Conservation (phyloP, 192 early-diverging fungal species). For the Coemansia sp. region DNA sequence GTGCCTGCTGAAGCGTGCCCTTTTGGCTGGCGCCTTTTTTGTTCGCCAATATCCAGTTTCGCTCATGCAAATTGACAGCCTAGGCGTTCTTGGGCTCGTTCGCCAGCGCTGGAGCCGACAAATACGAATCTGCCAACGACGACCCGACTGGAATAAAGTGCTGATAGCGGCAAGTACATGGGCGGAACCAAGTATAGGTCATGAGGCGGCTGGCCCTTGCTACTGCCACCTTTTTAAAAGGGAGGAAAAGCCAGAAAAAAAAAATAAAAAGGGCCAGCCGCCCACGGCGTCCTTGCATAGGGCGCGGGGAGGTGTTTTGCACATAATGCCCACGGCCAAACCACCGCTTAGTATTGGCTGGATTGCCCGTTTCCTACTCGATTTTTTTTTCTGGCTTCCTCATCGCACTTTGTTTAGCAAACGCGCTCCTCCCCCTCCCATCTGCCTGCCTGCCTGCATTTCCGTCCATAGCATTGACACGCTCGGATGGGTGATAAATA, state of each 20-base stretch:
- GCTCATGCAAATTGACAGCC: conserved; percentile 7
- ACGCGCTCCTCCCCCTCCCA: conserved; percentile 15
- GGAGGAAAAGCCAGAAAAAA: background rate
- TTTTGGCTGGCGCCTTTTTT: conserved; percentile 5
- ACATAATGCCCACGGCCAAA: conserved; percentile 5
- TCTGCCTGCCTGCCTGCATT: conserved; percentile 12
- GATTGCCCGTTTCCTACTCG: conserved; percentile 18
- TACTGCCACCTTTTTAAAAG: background rate
- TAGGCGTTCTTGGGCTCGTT: conserved; percentile 12
- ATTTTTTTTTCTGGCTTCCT: conserved; percentile 14
- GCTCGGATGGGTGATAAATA: conserved; percentile 23
- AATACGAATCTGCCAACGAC: background rate
- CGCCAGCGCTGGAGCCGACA: background rate
- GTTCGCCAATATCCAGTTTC: background rate
- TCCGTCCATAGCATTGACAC: conserved; percentile 12
- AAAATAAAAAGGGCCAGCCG: background rate
- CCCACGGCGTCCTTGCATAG: conserved; percentile 11
- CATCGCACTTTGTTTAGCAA: conserved; percentile 10
- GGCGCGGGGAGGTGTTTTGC: background rate
- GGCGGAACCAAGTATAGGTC: background rate
- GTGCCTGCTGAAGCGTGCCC: background rate
- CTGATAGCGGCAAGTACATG: background rate
- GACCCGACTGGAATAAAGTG: background rate
- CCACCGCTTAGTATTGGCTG: conserved; percentile 25
- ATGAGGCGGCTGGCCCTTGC: conserved; percentile 6